Evolutionary conservation across 2,329 filamentous ascomycete genomes (phyloP), one percentile per base, ranked within the genome.

Genomic region (Calycina marina): DNA sequence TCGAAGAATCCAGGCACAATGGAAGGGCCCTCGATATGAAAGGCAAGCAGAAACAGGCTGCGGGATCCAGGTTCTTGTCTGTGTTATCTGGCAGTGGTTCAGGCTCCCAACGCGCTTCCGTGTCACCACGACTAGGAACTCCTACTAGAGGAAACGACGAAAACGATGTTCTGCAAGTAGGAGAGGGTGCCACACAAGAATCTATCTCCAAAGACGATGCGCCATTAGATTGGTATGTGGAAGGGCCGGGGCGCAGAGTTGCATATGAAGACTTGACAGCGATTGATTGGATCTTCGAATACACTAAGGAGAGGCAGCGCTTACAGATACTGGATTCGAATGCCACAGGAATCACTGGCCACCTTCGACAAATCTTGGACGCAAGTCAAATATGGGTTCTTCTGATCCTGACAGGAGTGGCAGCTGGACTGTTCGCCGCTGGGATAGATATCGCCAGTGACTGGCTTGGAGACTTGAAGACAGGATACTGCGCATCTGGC

Each of bases 201-300:
- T 33, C 32, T 15, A 36, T 30, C 15, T 16, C 36, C 13, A 69
- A 72, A 41, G 63, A 71, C 45, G 61, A 57, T 32, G 49, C 53
- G 17, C 56, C 65, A 4, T 54, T 66, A 28, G 88, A 96, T 55
- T 96, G 88, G 88, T 81, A 92, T 52, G 68, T 78, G 29, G 88
- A 94, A 56, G 85, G 84, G 1, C 85, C 83, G 0, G 86, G 86
- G 1, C 72, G 84, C 32, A 73, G 90, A 50, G 86, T 94, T 22
- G 88, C 82, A 34, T 98, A 98, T 59, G 88, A 94, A 51, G 81
- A 98, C 58, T 65, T 94, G 54, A 94, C 88, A 11, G 88, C 90
- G 37, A 98, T 98, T 54, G 90, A 98, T 61, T 98, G 90, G 90
- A 96, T 96, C 52, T 96, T 93, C 48, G 90, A 98, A 56, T 93